phyloP scores from a whole-genome alignment of 257 asterid genomes.

The Salvia rosmarinus region DNA sequence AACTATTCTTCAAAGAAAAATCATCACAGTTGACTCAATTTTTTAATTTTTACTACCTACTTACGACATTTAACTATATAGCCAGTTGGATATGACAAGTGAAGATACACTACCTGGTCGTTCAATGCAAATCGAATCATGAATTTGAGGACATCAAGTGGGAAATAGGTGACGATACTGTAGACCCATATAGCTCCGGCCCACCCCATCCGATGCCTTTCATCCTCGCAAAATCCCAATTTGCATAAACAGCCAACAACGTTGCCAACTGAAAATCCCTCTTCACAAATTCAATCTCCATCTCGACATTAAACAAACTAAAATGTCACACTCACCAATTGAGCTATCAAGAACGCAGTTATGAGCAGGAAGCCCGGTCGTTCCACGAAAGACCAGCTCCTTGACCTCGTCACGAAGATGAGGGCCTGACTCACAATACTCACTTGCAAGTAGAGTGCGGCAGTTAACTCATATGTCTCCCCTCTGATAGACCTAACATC shows the following conservation, averaged over 20 bases:
- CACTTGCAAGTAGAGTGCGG: constrained; percentile 86
- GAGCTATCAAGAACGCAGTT: constrained; percentile 65
- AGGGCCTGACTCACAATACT: constrained; percentile 87
- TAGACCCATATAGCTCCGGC: constrained; percentile 75
- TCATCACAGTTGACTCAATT: no score
- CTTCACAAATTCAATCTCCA: background rate
- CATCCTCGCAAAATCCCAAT: constrained; percentile 68
- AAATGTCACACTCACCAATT: constrained; percentile 50
- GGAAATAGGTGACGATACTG: constrained; percentile 64
- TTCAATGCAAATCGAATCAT: constrained; percentile 48
- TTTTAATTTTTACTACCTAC: no score
- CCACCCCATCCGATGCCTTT: constrained; percentile 85
- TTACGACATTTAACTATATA: no score
- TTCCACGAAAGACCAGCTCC: constrained; percentile 76
- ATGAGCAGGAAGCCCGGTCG: constrained; percentile 70
- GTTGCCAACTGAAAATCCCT: constrained; percentile 59
- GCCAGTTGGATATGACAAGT: background rate
- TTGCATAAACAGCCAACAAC: constrained; percentile 60
- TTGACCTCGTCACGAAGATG: constrained; percentile 76
- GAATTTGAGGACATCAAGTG: constrained; percentile 75
- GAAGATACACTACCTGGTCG: constrained; percentile 44
- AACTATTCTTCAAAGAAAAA: no score
- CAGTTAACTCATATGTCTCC: constrained; percentile 52
- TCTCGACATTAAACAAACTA: no score
- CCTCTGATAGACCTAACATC: constrained; percentile 48